Conservation (phyloP, 306 rosid species). For the Chamaecrista fasciculata region DNA sequence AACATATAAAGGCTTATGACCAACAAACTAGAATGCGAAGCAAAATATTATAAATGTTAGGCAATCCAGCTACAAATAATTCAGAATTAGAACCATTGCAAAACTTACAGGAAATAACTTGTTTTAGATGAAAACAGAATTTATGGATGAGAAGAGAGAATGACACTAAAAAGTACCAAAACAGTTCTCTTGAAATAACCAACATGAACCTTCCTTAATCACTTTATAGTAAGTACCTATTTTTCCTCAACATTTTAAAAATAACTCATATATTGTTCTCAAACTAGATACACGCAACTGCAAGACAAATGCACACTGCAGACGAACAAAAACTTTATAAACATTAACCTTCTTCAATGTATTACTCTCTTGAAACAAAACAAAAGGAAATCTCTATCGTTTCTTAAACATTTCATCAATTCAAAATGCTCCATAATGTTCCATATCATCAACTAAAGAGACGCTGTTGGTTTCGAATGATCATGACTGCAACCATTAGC, state of each 20-base stretch:
- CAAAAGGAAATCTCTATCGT: background rate
- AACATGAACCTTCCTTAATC: background rate
- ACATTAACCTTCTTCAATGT: background rate
- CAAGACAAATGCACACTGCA: background rate
- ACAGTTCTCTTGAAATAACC: background rate
- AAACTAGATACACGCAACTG: background rate
- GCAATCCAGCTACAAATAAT: background rate
- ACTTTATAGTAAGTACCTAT: background rate
- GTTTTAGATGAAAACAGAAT: too few species aligned
- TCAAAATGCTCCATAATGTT: background rate
- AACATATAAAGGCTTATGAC: background rate
- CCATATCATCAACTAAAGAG: too few species aligned
- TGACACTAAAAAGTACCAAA: background rate
- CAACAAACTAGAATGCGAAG: background rate
- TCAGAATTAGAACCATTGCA: background rate
- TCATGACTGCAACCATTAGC: background rate
- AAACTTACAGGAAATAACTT: background rate
- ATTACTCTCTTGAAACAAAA: background rate
- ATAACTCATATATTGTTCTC: background rate
- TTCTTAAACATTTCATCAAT: background rate
- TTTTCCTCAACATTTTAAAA: background rate
- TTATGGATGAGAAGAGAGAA: background rate
- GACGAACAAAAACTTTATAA: background rate
- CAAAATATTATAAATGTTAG: background rate
- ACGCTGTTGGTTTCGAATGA: too few species aligned